Conservation (phyloP, 2,329 filamentous ascomycete species). For the Pseudonectria foliicola region DNA sequence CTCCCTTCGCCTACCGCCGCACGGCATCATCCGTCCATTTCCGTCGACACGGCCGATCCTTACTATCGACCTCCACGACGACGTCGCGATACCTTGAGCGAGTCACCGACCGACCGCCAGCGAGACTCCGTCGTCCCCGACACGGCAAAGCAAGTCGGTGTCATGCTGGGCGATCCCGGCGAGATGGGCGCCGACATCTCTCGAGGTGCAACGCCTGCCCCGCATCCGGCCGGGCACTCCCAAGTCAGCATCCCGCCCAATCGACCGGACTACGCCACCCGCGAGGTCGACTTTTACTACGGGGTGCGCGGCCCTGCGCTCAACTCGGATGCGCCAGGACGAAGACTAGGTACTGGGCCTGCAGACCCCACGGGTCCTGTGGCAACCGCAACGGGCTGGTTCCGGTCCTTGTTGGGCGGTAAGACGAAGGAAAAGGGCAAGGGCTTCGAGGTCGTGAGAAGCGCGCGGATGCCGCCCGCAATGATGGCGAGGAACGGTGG, state of each 20-base stretch:
- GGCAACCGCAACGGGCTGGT: constrained; percentile 83
- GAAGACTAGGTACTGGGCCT: constrained; percentile 86
- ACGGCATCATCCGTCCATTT: constrained; percentile 37
- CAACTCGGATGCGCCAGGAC: constrained; percentile 70
- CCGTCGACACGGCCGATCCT: constrained; percentile 57
- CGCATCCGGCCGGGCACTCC: constrained; percentile 25
- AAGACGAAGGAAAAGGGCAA: constrained; percentile 94
- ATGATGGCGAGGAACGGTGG: constrained; percentile 52
- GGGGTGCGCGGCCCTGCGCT: constrained; percentile 82
- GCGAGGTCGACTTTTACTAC: constrained; percentile 97
- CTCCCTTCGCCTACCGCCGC: constrained; percentile 50
- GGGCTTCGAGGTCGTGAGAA: constrained; percentile 93
- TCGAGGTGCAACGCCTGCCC: constrained; percentile 37
- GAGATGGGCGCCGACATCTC: constrained; percentile 36
- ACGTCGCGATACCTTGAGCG: constrained; percentile 53
- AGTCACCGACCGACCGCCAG: constrained; percentile 27
- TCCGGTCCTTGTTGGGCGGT: constrained; percentile 69
- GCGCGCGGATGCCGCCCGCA: constrained; percentile 74
- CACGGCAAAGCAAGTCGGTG: constrained; percentile 23
- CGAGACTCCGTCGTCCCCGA: constrained; percentile 25
- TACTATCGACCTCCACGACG: constrained; percentile 83
- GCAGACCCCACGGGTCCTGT: constrained; percentile 91
- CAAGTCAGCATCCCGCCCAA: constrained; percentile 41
- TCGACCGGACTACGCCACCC: constrained; percentile 79
- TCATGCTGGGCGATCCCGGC: constrained; percentile 28